Evolutionary conservation across 805 yeast genomes (phyloP), one percentile per base, ranked within the genome.

Genomic region (Ogataea dorogensis): DNA sequence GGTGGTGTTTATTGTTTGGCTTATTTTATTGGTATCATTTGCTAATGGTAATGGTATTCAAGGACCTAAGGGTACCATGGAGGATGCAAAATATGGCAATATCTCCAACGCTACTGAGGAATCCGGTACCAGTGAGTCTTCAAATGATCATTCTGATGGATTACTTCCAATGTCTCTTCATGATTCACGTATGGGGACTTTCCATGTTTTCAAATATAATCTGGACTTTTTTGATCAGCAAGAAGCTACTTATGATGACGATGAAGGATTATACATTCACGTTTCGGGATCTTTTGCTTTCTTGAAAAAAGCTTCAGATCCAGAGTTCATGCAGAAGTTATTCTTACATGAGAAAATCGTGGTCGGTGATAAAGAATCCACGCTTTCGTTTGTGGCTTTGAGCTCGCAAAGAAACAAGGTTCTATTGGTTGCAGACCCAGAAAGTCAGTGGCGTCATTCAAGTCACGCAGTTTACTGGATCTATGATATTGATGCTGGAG

Each of bases 361-460:
- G 0, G 74, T 68, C 50, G 58, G 67, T 2, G 77, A 68, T 2
- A 45, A 53, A 0, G 59, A 57, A 2, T 57, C 74, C 28, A 30
- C 43, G 0, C 64, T 81, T 2, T 66, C 69, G 5, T 47, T 63
- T 0, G 51, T 69, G 9, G 60, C 68, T 4, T 60, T 80, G 6
- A 76, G 73, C 46, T 63, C 67, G 24, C 54, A 67, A 7, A 56
- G 71, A 13, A 59, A 69, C 15, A 70, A 63, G 49, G 81, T 78
- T 1, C 55, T 91, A 9, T 55, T 87, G 2, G 60, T 61, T 5
- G 70, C 93, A 0, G 73, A 85, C 37, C 38, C 43, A 9, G 53
- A 57, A 10, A 51, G 54, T 19, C 73, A 78, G 50, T 86, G 79
- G 72, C 71, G 96, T 46, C 87, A 86, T 54, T 86, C 95, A 0